A percentile compares a stretch with the other conserved stretches of the same genome.
Evolutionary conservation across 1,284 basidiomycete genomes (phyloP).

Genomic region (Moesziomyces sp.): DNA sequence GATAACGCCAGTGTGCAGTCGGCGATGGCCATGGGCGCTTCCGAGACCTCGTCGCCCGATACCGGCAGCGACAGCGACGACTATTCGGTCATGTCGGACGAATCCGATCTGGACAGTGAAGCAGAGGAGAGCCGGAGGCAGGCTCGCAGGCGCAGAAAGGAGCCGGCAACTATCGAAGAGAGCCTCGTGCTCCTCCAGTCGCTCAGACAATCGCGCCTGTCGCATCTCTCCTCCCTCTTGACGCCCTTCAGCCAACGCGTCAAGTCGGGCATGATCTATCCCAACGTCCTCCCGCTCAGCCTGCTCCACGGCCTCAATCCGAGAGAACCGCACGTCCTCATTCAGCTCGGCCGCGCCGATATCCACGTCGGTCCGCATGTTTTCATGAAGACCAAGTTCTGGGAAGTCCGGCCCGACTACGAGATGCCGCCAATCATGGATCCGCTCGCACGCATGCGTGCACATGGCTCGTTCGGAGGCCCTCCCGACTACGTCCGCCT

Average conservation of each 20-base stretch:
- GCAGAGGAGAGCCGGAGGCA: slow-evolving; percentile 34
- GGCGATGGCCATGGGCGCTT: slow-evolving; percentile 49
- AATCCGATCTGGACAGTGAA: slow-evolving; percentile 40
- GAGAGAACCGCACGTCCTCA: slow-evolving; percentile 51
- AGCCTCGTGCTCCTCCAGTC: slow-evolving; percentile 61
- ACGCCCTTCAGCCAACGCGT: slow-evolving; percentile 60
- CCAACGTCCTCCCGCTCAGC: slow-evolving; percentile 49
- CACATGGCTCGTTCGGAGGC: slow-evolving; percentile 15
- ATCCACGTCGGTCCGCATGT: slow-evolving; percentile 60
- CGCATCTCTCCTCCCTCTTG: slow-evolving; percentile 62
- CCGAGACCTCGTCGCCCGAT: slow-evolving; percentile 35
- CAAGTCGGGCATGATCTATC: slow-evolving; percentile 52
- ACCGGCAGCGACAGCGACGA: slow-evolving; percentile 50
- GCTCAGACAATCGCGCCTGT: slow-evolving; percentile 63
- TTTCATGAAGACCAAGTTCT: slow-evolving; percentile 61
- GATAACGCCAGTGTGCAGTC: slow-evolving; percentile 47
- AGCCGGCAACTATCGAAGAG: slow-evolving; percentile 50
- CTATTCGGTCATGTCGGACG: slow-evolving; percentile 44
- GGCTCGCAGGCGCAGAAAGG: slow-evolving; percentile 37
- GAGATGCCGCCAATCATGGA: slow-evolving; percentile 32
- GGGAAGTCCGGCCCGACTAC: slow-evolving; percentile 55
- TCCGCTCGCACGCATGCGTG: slow-evolving; percentile 18
- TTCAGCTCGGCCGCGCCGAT: slow-evolving; percentile 59
- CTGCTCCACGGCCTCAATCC: slow-evolving; percentile 58
- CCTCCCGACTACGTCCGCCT: slow-evolving; percentile 13